Evolutionary conservation across 257 asterid genomes (phyloP).

Genomic region (Coffea canephora): DNA sequence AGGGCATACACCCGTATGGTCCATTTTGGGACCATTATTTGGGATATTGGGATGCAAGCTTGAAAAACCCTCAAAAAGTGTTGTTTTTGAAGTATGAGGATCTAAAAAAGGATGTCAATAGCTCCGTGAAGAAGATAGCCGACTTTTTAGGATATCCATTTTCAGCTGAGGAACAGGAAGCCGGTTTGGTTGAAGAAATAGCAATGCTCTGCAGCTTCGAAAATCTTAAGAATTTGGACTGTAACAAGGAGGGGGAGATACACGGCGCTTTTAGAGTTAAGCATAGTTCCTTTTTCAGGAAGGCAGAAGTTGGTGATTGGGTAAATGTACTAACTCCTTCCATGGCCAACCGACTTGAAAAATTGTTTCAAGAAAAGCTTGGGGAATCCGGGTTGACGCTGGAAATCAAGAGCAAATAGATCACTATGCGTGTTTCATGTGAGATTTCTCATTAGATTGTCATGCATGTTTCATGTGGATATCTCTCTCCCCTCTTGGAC

Average conservation of each 20-base stretch:
- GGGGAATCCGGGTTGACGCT: too few species aligned
- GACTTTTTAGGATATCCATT: constrained; percentile 50
- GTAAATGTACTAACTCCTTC: too few species aligned
- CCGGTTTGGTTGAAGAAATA: constrained; percentile 37
- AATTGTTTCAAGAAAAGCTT: too few species aligned
- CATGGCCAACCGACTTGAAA: too few species aligned
- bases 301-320: too few species aligned
- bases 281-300: too few species aligned
- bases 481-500: too few species aligned
- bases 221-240: constrained; percentile 41
- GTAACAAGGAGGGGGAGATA: constrained; percentile 38
- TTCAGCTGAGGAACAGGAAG: constrained; percentile 31
- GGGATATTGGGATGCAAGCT: constrained; percentile 46
- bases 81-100: constrained; percentile 56
- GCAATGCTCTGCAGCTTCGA: constrained; percentile 41
- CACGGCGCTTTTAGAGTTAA: too few species aligned
- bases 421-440: too few species aligned
- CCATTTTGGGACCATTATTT: constrained; percentile 68
- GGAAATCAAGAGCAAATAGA: too few species aligned
- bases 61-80: constrained; percentile 14
- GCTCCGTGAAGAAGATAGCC: constrained; percentile 35
- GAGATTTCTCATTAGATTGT: too few species aligned
- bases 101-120: constrained; percentile 26
- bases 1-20: constrained; percentile 41
- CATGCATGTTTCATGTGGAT: too few species aligned